A percentile compares a stretch with the other conserved stretches of the same genome.
Evolutionary conservation across 1,139 yeast species (phyloP).

Genomic region (Yarrowia galli): DNA sequence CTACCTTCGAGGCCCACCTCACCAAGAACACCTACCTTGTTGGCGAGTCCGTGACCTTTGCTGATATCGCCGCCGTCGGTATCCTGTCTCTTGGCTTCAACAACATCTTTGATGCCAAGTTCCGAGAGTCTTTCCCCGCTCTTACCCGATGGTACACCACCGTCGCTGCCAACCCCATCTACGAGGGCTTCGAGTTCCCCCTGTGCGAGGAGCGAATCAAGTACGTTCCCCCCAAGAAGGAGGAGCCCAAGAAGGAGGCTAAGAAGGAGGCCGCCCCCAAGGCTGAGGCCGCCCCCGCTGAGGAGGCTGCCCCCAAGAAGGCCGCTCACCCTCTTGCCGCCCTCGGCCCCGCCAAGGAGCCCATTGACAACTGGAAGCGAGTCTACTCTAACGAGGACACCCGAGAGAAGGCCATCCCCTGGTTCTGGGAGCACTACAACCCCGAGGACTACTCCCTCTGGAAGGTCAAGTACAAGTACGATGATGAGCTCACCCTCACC

Average conservation of each 20-base stretch:
- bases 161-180: conserved; percentile 60
- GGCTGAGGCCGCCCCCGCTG: conserved; percentile 45
- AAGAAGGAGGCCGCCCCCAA: conserved; percentile 46
- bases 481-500: conserved; percentile 94
- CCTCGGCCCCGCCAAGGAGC: conserved; percentile 72
- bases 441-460: conserved; percentile 93
- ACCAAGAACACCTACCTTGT: conserved; percentile 82
- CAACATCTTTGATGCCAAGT: conserved; percentile 72
- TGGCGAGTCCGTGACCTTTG: conserved; percentile 86
- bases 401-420: conserved; percentile 91
- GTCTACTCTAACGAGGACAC: conserved; percentile 97
- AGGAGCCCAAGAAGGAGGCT: conserved; percentile 53
- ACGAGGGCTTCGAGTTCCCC: conserved; percentile 58
- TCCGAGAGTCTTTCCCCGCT: conserved; percentile 79
- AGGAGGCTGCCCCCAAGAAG: conserved; percentile 58
- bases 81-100: conserved; percentile 69
- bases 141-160: conserved; percentile 88
- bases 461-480: conserved; percentile 96
- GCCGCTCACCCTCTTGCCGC: conserved; percentile 91
- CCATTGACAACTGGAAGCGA: conserved; percentile 96
- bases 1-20: conserved; percentile 53
- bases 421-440: conserved; percentile 97
- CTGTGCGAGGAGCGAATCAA: conserved; percentile 74
- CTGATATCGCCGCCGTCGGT: conserved; percentile 77
- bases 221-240: conserved; percentile 81